These are phyloP conservation scores for Arthrobotrys iridis DNA, from an alignment of 2,329 filamentous ascomycete genomes.

Conservation along the genomic window DNA sequence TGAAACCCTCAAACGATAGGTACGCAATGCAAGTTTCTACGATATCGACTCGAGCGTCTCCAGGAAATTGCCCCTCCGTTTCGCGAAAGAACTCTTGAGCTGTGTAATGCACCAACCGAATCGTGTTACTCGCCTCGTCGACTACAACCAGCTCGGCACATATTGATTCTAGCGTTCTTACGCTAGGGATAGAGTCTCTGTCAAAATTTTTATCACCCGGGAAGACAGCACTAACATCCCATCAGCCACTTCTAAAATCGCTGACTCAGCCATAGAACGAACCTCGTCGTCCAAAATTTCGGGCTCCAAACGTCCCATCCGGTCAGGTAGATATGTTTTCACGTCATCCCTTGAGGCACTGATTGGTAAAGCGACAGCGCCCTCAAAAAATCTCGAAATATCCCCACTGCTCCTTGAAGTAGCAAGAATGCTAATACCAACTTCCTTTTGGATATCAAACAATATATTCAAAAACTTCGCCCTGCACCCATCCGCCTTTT, in stretches of 20 bases:
- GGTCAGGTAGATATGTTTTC: too few species aligned
- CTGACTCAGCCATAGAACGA: too few species aligned
- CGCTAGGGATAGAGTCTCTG: too few species aligned
- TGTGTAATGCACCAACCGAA: conserved; percentile 12
- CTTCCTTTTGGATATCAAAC: conserved; percentile 55
- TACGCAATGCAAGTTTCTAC: background rate
- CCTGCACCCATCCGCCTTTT: conserved; percentile 9
- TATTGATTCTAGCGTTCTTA: too few species aligned
- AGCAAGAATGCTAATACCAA: background rate
- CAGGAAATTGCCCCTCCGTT: background rate
- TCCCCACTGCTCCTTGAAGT: background rate
- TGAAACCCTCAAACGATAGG: background rate
- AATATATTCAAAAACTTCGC: conserved; percentile 56
- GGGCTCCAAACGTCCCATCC: too few species aligned
- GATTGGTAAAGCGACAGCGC: too few species aligned
- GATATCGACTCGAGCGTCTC: background rate
- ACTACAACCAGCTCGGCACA: conserved; percentile 6
- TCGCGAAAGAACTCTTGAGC: conserved; percentile 1
- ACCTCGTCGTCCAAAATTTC: too few species aligned
- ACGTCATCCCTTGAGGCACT: too few species aligned
- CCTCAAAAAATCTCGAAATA: background rate
- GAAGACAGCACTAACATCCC: too few species aligned
- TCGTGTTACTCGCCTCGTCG: background rate
- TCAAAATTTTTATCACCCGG: too few species aligned
- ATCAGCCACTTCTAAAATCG: too few species aligned